phyloP scores from a whole-genome alignment of 352 stramenopile species.

The Pythium insidiosum region DNA sequence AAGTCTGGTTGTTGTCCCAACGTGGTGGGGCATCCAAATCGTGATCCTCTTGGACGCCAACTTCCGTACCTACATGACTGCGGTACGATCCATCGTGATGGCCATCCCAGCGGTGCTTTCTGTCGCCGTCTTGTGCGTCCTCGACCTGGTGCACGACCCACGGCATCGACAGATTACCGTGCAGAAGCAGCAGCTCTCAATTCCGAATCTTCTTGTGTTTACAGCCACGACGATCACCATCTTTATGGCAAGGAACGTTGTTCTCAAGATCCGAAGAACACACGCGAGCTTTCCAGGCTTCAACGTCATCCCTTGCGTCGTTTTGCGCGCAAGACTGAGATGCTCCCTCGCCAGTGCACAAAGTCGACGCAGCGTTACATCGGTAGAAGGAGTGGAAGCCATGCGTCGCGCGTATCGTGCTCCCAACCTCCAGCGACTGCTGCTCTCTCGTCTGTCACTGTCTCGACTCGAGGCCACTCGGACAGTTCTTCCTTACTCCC shows the following conservation, averaged over 20 bases:
- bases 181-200: constrained; percentile 6
- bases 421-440: constrained; percentile 13
- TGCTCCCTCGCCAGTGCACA: no score
- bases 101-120: constrained; percentile 17
- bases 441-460: background rate
- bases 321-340: constrained; percentile 14
- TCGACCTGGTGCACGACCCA: constrained; percentile 11
- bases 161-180: constrained; percentile 1
- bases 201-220: constrained; percentile 18
- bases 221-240: constrained; percentile 16
- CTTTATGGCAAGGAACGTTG: constrained; percentile 18
- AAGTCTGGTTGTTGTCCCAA: constrained; percentile 12
- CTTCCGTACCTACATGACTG: constrained; percentile 16
- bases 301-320: constrained; percentile 17
- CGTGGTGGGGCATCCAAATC: constrained; percentile 14
- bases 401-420: no score
- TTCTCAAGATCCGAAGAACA: constrained; percentile 5
- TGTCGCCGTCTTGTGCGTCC: constrained; percentile 15
- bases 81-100: constrained; percentile 15
- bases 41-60: constrained; percentile 23
- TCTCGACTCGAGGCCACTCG: background rate
- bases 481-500: background rate
- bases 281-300: background rate
- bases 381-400: no score
- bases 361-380: no score